Base-by-base conservation (phyloP, 441 rosid species). In the Mallotus japonicus region DNA sequence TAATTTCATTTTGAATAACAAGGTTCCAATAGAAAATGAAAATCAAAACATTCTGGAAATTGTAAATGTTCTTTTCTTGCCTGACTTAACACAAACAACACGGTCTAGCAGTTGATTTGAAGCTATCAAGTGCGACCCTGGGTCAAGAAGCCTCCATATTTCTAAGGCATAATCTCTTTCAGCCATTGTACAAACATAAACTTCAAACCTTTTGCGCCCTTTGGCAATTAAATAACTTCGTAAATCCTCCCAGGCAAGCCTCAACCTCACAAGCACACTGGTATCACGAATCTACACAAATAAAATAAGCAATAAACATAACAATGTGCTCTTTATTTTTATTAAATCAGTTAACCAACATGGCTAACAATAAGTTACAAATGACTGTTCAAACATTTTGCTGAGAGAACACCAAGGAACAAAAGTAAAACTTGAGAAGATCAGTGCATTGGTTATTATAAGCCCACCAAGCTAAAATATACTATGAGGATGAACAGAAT, bases 81-180 rank as follows among this genome's bases (percentile, higher is more conserved):
- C 98, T 80, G 97, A 83, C 84, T 92, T 96, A 78, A 96, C 99
- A 73, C 99, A 96, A 59, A 90, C 90, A 70, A 96, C 88, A 53
- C 99, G 93, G 74, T 93, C 84, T 73, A 40, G 77, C 58, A 91
- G 97, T 78, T 96, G 90, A 79, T 83, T 90, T 72, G 88, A 79
- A 75, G 82, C 83, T 73, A 96, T 96, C 69, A 96, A 77, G 78
- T 87, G 90, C 47, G 92, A 85, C 80, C 83, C 98, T 7, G 98
- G 96, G 77, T 94, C 98, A 80, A 93, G 98, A 81, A 93, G 92
- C 85, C 98, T 89, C 98, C 98, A 94, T 85, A 94, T 94, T 84
- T 94, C 98, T 40, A 90, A 86, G 73, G 98, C 98, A 89, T 94
- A 94, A 82, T 94, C 92, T 77, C 96, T 85, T 84, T 94, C 98